Evolutionary conservation across 306 rosid species (phyloP), one percentile per base, ranked within the genome.

Genomic region (Echinosophora koreensis): DNA sequence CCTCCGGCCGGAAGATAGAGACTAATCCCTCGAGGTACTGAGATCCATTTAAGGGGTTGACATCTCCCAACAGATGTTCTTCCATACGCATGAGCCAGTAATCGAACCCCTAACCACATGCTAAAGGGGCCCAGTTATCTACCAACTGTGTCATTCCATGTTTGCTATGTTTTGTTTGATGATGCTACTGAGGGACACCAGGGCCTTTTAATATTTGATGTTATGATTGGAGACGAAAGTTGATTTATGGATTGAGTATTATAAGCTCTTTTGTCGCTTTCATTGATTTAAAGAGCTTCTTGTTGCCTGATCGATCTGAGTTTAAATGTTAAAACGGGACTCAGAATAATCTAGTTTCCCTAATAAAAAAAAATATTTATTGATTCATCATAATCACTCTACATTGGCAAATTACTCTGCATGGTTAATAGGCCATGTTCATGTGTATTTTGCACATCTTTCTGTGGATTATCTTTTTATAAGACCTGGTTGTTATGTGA

Each of bases 201-300:
- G 73, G 77, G 72, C 73, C 81, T 41, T 39, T 27, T 16, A 28
- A 73, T 56, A 34, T 59, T 60, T 75, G 81, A 68, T 66, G 61
- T 55, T 50, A 39, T 61, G 16, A 51, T 62, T 69, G 38, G n/a
- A 18, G 68, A 69, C 18, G 42, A 59, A 68, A 61, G 69, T 15
- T 63, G 3, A 30, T 28, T 41, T 3, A 35, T 78, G 14, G 55
- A 47, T 44, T 52, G 10, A 41, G 14, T n/a, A 3, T 15, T 22
- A 3, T 15, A 55, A 8, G n/a, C 35, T 58, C 68, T 57, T 13
- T 73, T 59, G 58, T 73, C 60, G 3, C 49, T 59, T 59, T 73
- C 69, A 15, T 73, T 73, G 32, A 30, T 73, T 44, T 28, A 8
- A 8, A 28, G 27, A 41, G 6, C 18, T 18, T 80, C 9, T 42